Evolutionary conservation across 2,329 filamentous ascomycete species (phyloP).

Genomic region (Alternaria arbusti): DNA sequence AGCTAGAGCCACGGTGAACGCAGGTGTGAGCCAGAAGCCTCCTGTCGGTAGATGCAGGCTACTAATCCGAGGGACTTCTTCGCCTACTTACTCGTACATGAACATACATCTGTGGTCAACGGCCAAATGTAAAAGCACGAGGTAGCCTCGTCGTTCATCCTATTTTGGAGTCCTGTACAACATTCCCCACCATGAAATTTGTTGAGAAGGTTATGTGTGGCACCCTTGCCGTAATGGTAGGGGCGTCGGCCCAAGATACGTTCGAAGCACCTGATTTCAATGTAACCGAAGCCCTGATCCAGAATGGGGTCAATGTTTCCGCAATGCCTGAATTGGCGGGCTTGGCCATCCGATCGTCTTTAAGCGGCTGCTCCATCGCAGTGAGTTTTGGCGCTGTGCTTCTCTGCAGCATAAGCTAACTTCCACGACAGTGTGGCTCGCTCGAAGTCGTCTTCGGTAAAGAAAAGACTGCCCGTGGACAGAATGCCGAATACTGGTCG

Average conservation of each 20-base stretch:
- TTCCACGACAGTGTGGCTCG: background rate
- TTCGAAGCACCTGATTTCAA: background rate
- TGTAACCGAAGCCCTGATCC: background rate
- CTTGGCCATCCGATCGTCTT: background rate
- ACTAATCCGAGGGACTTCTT: no score
- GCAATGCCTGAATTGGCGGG: background rate
- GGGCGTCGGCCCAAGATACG: background rate
- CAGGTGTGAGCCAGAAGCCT: no score
- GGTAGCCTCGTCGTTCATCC: background rate
- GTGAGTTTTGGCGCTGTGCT: background rate
- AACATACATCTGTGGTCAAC: background rate
- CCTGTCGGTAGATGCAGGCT: no score
- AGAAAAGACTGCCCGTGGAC: background rate
- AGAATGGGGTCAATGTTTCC: background rate
- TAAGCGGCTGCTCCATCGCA: background rate
- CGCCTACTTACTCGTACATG: background rate
- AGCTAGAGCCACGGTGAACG: no score
- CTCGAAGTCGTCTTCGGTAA: background rate
- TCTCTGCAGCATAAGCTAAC: background rate
- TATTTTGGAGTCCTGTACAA: no score
- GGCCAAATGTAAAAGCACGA: background rate
- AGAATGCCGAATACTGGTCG: background rate
- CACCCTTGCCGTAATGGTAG: fast-evolving
- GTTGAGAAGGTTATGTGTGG: no score
- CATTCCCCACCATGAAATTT: no score